Evolutionary conservation across 208 protist genomes (phyloP), one percentile per base, ranked within the genome.

Genomic region (Vickermania ingenoplastis): DNA sequence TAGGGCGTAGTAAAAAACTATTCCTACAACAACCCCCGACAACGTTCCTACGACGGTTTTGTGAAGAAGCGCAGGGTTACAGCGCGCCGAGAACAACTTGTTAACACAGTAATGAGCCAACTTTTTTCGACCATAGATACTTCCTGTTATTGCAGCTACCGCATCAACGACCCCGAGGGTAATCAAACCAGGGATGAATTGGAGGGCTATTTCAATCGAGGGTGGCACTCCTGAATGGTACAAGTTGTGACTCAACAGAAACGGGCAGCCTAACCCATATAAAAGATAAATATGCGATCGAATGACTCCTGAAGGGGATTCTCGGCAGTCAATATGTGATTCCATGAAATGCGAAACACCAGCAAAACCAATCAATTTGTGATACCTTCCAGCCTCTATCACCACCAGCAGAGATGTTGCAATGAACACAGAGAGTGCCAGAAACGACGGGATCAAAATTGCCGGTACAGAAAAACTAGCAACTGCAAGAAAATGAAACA

Each of bases 271-370:
- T 27, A 92, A 45, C 2, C 86, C 86, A 36, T 85, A 81, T 13
- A 95, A 77, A 14, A 95, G 72, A 63, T 95, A 95, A 53, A 93
- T 88, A 62, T 95, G 89, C 29, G 83, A 91, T 30, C 89, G 81
- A 24, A 93, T 77, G 3, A 87, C 69, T 22, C 89, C 86, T 2
- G 60, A 57, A 26, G 87, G 41, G 48, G 53, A 53, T 41, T 95
- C 89, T 23, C 89, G 83, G 30, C 63, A 58, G 53, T 95, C 89
- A 48, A 93, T 91, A 66, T 92, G 83, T 27, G 65, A 45, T 0
- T 56, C n/a, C 24, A 92, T 61, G 59, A 89, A 93, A 14, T 26
- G 45, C 1, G 76, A 76, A 1, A 95, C 27, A 17, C 27, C 25
- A 7, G 41, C 23, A 0, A 79, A 74, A 7, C 89, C 89, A 61